Base-by-base conservation (phyloP, 371 early-diverging fungal genomes). In the Mortierella sp. region DNA sequence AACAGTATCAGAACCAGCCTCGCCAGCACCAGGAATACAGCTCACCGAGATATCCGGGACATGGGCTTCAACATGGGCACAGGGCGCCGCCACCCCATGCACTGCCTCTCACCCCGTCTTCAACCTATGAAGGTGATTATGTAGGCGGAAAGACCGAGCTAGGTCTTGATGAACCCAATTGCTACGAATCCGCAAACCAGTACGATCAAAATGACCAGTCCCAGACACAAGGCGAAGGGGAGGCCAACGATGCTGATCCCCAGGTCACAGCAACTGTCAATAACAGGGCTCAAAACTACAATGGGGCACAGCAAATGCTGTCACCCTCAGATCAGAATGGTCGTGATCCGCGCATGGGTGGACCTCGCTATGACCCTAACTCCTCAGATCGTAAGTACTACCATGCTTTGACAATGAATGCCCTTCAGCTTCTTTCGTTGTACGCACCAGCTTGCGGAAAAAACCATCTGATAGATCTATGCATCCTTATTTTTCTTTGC, bases 11-110 rank as follows among this genome's bases (percentile, higher is more conserved):
- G 41, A 7, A 55, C 4, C 53, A 44, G 28, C 53, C 54, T 5
- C 60, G 53, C 12, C 55, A 37, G n/a, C 60, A 66, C 6, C 67
- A 61, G 9, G 62, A 72, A 7, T 58, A 61, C 14, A 58, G 51
- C 23, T 57, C 66, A 6, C 49, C 65, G 6, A 60, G 66, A n/a
- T n/a, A n/a, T n/a, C n/a, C n/a, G n/a, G n/a, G n/a, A n/a, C n/a
- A n/a, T n/a, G n/a, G n/a, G n/a, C n/a, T n/a, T n/a, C n/a, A n/a
- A n/a, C 57, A 58, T 23, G 39, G 39, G 2, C 64, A 58, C 26
- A 42, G 37, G 24, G 56, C 42, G 5, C 37, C 24, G 8, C 52
- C 53, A 17, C 23, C 30, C 17, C 31, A 30, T 15, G 14, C n/a
- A 3, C 41, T 61, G 9, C 64, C 60, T 1, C 32, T 56, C 19